Evolutionary conservation across 768 basidiomycete species (phyloP).

Genomic region (Pulveroboletus ravenelii): DNA sequence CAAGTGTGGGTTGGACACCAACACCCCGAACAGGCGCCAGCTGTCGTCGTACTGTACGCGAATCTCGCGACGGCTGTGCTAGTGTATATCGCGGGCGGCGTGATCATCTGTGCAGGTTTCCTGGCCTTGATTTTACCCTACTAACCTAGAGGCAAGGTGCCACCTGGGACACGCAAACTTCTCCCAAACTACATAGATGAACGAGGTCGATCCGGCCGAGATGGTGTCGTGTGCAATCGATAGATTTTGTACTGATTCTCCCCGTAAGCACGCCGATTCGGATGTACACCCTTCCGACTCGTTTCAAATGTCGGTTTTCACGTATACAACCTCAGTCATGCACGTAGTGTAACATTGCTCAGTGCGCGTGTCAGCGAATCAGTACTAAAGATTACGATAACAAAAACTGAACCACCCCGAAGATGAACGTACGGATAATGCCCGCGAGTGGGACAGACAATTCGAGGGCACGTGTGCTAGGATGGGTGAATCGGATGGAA

Average conservation of each 20-base stretch:
- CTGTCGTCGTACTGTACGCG: constrained; percentile 66
- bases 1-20: not conserved
- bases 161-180: no score
- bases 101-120: constrained; percentile 57
- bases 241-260: not conserved
- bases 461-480: constrained; percentile 46
- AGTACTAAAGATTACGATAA: not conserved
- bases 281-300: not conserved
- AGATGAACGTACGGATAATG: constrained; percentile 59
- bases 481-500: constrained; percentile 50
- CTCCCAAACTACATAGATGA: no score
- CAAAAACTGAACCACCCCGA: not conserved
- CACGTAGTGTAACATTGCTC: not conserved
- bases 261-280: not conserved
- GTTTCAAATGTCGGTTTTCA: no score
- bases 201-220: no score
- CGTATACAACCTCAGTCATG: not conserved
- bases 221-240: no score
- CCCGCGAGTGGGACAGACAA: constrained; percentile 44
- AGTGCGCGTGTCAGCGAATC: not conserved
- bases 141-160: no score
- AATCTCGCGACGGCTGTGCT: constrained; percentile 61
- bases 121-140: constrained; percentile 64
- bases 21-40: constrained; percentile 47
- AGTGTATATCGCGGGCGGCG: constrained; percentile 64